Conservation (phyloP, 495 filamentous ascomycete genomes). For the Terfezia boudieri region DNA sequence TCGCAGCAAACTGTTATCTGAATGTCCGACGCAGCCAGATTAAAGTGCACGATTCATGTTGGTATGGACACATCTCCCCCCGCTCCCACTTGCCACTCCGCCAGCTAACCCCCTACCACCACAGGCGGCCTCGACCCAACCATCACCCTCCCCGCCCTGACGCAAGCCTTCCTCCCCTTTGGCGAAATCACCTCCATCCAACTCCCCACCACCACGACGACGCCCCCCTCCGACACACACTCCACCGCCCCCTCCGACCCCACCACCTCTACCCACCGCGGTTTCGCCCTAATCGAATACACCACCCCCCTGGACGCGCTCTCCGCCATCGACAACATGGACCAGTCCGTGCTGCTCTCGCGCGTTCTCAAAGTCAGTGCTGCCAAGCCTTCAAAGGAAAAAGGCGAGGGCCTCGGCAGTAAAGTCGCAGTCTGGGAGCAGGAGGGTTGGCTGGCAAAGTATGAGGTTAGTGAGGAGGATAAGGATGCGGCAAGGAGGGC, state of each 20-base stretch:
- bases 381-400: conserved; percentile 82
- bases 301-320: conserved; percentile 65
- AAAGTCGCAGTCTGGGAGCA: conserved; percentile 98
- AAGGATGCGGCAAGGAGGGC: conserved; percentile 38
- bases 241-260: neutral
- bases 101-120: conserved; percentile 1
- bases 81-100: neutral
- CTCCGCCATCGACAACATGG: conserved; percentile 98
- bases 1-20: too few species aligned
- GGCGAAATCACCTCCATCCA: conserved; percentile 62
- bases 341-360: conserved; percentile 88
- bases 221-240: neutral
- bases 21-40: conserved; percentile 56
- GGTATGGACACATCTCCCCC: conserved; percentile 22
- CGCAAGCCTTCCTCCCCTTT: conserved; percentile 88
- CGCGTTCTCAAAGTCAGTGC: conserved; percentile 73
- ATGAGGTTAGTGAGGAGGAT: conserved; percentile 79
- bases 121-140: conserved; percentile 47
- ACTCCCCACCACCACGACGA: conserved; percentile 6
- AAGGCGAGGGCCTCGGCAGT: conserved; percentile 63
- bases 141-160: conserved; percentile 49
- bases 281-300: conserved; percentile 94
- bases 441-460: conserved; percentile 81
- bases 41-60: conserved; percentile 78
- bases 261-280: conserved; percentile 50